phyloP scores from a whole-genome alignment of 805 yeast species.

The Metschnikowia similis region DNA sequence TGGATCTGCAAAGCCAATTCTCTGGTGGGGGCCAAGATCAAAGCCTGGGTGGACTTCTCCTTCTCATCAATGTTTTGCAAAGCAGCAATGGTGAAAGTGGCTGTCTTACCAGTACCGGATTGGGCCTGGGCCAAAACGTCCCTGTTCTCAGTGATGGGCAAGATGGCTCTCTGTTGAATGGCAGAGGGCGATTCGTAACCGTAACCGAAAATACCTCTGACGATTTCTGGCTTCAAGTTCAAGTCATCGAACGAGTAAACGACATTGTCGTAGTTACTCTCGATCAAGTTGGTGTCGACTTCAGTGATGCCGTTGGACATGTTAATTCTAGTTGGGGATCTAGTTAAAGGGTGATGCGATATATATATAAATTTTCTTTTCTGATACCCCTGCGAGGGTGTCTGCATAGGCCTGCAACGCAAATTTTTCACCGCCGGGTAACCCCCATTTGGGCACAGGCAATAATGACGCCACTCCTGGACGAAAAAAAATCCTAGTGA shows the following conservation, averaged over 20 bases:
- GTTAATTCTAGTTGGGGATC: slow-evolving; percentile 10
- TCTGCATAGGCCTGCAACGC: slow-evolving; percentile 12
- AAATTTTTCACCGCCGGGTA: slow-evolving; percentile 20
- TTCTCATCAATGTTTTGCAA: slow-evolving; percentile 70
- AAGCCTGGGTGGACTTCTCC: slow-evolving; percentile 78
- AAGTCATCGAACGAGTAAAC: slow-evolving; percentile 66
- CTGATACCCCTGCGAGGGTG: slow-evolving; percentile 1
- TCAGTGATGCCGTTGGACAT: slow-evolving; percentile 74
- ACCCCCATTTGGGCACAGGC: slow-evolving; percentile 6
- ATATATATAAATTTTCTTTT: slow-evolving; percentile 10
- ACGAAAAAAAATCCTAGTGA: not conserved
- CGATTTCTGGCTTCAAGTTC: slow-evolving; percentile 66
- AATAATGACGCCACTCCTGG: not conserved
- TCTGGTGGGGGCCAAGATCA: slow-evolving; percentile 95
- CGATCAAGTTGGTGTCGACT: slow-evolving; percentile 78
- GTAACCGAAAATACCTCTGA: slow-evolving; percentile 73
- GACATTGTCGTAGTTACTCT: slow-evolving; percentile 94
- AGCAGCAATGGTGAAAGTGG: slow-evolving; percentile 74
- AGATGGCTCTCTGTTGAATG: slow-evolving; percentile 76
- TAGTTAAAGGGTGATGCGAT: not conserved
- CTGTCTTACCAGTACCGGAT: slow-evolving; percentile 91
- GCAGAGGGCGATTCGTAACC: slow-evolving; percentile 83
- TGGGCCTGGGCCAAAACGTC: slow-evolving; percentile 81
- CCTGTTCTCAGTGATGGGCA: slow-evolving; percentile 70
- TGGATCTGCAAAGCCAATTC: slow-evolving; percentile 96